Evolutionary conservation across 1,284 basidiomycete species (phyloP), one percentile per base, ranked within the genome.

Genomic region (Ceratobasidium papillatum): DNA sequence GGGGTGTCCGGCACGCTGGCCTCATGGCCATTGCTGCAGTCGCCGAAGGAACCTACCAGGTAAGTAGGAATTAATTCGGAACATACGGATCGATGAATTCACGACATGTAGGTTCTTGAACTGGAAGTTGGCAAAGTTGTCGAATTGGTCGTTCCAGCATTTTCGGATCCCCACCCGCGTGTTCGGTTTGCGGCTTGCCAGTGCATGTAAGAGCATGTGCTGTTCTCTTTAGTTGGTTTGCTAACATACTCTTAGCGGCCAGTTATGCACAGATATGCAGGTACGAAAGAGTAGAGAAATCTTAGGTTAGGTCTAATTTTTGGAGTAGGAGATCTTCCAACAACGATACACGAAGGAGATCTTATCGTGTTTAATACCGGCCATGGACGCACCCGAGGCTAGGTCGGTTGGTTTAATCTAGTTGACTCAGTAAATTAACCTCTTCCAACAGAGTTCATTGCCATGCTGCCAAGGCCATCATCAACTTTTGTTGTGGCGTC

Each of bases 401-500:
- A 83, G 91, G 93, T 93, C 78, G 62, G 84, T 80, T 22, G 27
- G 14, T 59, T 27, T 45, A 17, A 45, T n/a, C 12, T 3, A 3
- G 3, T 38, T 7, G 14, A 38, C 32, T 14, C 30, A 38, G 4
- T n/a, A 38, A 7, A 38, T 19, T 59, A n/a, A 59, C 11, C 17
- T 36, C 11, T n/a, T 11, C n/a, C 19, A n/a, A 9, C 78, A 94
- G 94, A 36, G 93, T 95, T 0, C 92, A 94, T 76, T 86, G 92
- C 0, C 94, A 95, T 78, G 92, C 94, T 0, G 92, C 93, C 0
- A 91, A 94, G 0, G 92, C 92, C 0, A 84, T 95, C n/a, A 93
- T 94, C 79, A 95, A 95, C 81, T 95, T 95, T 82, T 95, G 92
- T 81, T 91, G 94, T 80, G 91, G 91, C 47, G 91, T 92, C 38